A percentile compares a stretch with the other conserved stretches of the same genome.
phyloP scores from a whole-genome alignment of 768 basidiomycete genomes.

The Boletus edulis region DNA sequence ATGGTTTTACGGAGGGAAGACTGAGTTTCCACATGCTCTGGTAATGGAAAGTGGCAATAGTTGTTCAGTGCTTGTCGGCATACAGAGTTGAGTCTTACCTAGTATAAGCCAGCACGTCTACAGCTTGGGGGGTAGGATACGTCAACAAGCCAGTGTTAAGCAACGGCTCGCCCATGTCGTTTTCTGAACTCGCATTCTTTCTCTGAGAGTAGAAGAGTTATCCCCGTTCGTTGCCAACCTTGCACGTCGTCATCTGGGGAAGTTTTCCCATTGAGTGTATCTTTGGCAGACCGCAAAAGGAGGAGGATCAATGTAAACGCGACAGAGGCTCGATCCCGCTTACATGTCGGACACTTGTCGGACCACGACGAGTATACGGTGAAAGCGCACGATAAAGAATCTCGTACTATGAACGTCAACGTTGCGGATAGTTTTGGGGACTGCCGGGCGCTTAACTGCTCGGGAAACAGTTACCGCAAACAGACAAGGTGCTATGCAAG shows the following conservation, averaged over 20 bases:
- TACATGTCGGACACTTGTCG: conserved; percentile 92
- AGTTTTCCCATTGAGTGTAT: conserved; percentile 74
- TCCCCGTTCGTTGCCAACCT: conserved; percentile 46
- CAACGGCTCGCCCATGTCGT: conserved; percentile 76
- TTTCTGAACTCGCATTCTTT: conserved; percentile 64
- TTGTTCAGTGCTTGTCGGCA: too few relatives aligned
- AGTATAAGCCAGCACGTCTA: too few relatives aligned
- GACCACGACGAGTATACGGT: conserved; percentile 25
- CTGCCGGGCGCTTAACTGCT: too few relatives aligned
- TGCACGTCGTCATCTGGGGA: conserved; percentile 89
- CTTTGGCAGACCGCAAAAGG: conserved; percentile 56
- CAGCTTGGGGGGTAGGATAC: conserved; percentile 75
- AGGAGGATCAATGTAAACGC: conserved; percentile 27
- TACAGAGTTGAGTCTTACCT: too few relatives aligned
- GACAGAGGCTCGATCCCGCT: conserved; percentile 13
- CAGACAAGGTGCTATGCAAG: too few relatives aligned
- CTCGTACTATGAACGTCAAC: too few relatives aligned
- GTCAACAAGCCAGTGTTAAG: conserved; percentile 86
- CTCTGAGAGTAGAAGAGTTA: conserved; percentile 35
- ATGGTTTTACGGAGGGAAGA: too few relatives aligned
- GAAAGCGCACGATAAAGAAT: too few relatives aligned
- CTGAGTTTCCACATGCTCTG: too few relatives aligned
- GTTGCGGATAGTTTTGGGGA: too few relatives aligned
- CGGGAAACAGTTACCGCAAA: too few relatives aligned
- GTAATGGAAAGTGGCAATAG: too few relatives aligned